Evolutionary conservation across 495 filamentous ascomycete genomes (phyloP), one percentile per base, ranked within the genome.

Genomic region (Oidiodendron maius): DNA sequence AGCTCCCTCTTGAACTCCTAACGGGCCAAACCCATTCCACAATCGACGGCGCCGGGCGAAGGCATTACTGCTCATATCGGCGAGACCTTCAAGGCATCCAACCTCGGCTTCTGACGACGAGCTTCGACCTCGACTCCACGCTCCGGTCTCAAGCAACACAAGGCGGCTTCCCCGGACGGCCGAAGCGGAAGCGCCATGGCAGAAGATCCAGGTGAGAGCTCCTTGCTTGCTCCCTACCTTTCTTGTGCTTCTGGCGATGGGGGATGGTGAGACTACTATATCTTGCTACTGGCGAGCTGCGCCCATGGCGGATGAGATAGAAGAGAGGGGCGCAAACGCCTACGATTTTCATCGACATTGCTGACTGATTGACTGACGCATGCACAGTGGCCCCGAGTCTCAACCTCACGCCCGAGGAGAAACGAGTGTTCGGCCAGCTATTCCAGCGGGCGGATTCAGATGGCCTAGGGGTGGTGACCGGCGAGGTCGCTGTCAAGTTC

Each of bases 401-500:
- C 53, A 90, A 94, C 68, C 81, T 98, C 52, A 89, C 85, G 15
- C 71, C 83, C 10, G 89, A 97, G 53, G 93, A 98, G 72, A 95
- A 94, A 71, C 86, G 89, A 58, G 81, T 86, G 30, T 98, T 93
- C 64, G 87, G 84, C 32, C 87, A 91, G 66, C 80, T 97, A 41
- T 98, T 97, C 64, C 77, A 82, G 61, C 79, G 84, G 50, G 93
- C 93, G 32, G 94, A 97, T 61, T 83, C 82, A 23, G 93, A 95
- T 50, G 83, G 76, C 59, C 78, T 95, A 16, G 88, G 89, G n/a
- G 89, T 96, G 40, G 87, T 98, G 11, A 96, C 91, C 12, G 93
- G 94, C 55, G 93, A 97, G 64, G 75, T 95, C 46, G 93, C 93
- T 6, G 94, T 97, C 57, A 89, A 91, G 57, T 97, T 98, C 72